Evolutionary conservation across 768 basidiomycete genomes (phyloP).

Genomic region (Clitopilus passeckerianus): DNA sequence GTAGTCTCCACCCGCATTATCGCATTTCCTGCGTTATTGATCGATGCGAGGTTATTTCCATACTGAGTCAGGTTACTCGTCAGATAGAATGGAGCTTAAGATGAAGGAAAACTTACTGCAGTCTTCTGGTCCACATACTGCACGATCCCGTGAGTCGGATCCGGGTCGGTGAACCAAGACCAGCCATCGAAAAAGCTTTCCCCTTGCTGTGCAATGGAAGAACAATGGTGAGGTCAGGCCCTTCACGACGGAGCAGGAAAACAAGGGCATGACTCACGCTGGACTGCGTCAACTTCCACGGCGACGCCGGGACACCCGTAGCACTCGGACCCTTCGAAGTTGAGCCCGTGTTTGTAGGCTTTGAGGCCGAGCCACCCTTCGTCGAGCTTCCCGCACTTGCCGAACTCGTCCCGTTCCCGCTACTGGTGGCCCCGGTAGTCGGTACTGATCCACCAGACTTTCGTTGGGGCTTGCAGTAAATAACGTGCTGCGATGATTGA

Average conservation of each 20-base stretch:
- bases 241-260: not conserved
- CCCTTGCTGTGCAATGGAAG: conserved; percentile 40
- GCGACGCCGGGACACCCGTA: conserved; percentile 30
- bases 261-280: conserved; percentile 28
- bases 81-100: conserved; percentile 3
- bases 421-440: conserved; percentile 8
- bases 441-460: conserved; percentile 11
- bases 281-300: conserved; percentile 59
- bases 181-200: conserved; percentile 78
- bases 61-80: conserved; percentile 28
- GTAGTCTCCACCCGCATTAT: conserved; percentile 91
- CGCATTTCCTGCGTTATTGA: conserved; percentile 71
- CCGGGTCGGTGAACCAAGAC: conserved; percentile 61
- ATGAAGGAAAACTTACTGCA: conserved; percentile 38
- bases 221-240: conserved; percentile 7
- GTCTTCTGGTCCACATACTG: conserved; percentile 59
- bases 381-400: conserved; percentile 14
- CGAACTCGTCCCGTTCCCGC: conserved; percentile 14
- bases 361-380: conserved; percentile 7
- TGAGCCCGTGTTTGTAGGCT: conserved; percentile 12
- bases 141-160: conserved; percentile 74
- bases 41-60: conserved; percentile 52
- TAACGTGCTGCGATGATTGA: conserved; percentile 18
- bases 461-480: conserved; percentile 40
- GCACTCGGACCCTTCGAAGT: conserved; percentile 15